phyloP scores from a whole-genome alignment of 306 rosid genomes.

The Malus fusca region DNA sequence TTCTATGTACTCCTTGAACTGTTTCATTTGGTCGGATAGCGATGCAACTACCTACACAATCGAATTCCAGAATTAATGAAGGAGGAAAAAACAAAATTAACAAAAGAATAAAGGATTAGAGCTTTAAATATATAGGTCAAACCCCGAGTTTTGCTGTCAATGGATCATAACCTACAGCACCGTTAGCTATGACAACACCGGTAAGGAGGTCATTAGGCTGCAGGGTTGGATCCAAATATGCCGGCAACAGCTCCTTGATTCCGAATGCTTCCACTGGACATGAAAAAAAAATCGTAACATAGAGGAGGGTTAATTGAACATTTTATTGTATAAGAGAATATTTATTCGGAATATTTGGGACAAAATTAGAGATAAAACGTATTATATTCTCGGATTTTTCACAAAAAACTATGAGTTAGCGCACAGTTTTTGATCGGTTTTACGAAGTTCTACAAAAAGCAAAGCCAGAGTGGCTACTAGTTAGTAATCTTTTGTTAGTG shows the following conservation, averaged over 20 bases:
- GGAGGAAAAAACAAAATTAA: not conserved
- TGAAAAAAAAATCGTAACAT: not conserved
- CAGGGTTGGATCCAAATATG: constrained; percentile 22
- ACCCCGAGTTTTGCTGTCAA: constrained; percentile 31
- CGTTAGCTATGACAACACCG: constrained; percentile 44
- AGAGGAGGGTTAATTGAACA: not conserved
- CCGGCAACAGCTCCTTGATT: constrained; percentile 23
- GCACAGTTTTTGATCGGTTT: too few relatives aligned
- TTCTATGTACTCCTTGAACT: constrained; percentile 38
- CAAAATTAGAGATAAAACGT: not conserved
- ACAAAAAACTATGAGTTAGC: too few relatives aligned
- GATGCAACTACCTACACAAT: constrained; percentile 28
- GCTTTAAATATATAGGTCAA: not conserved
- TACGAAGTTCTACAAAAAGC: too few relatives aligned
- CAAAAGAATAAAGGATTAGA: not conserved
- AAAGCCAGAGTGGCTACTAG: too few relatives aligned
- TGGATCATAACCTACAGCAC: constrained; percentile 49
- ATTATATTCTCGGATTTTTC: too few relatives aligned
- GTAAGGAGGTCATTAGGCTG: constrained; percentile 25
- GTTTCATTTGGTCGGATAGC: constrained; percentile 34
- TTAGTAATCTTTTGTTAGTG: too few relatives aligned
- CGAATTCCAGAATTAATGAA: not conserved
- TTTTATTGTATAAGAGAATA: not conserved
- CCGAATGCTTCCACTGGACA: constrained; percentile 33
- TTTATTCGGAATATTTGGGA: not conserved